A percentile compares a stretch with the other conserved stretches of the same genome.
Conservation (phyloP, 2,329 filamentous ascomycete species). For the Fusarium nodosum region DNA sequence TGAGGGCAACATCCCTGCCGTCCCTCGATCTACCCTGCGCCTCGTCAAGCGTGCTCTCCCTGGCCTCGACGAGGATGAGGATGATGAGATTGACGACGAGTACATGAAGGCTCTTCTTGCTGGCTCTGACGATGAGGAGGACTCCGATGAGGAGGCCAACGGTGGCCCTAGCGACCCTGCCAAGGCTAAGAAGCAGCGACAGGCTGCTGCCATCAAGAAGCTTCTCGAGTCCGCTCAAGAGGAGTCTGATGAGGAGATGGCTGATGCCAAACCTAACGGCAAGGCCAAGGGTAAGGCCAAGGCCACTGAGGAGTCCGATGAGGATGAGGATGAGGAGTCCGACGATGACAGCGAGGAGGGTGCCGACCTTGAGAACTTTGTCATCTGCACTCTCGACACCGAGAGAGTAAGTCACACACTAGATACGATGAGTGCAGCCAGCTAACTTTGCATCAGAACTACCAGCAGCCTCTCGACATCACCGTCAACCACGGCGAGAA, state of each 20-base stretch:
- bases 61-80: constrained; percentile 69
- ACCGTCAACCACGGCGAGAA: constrained; percentile 89
- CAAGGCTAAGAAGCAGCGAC: constrained; percentile 89
- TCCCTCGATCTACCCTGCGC: constrained; percentile 88
- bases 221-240: constrained; percentile 77
- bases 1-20: constrained; percentile 70
- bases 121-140: constrained; percentile 63
- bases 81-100: constrained; percentile 77
- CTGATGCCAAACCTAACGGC: constrained; percentile 73
- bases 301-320: constrained; percentile 72
- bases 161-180: constrained; percentile 91
- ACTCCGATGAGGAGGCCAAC: constrained; percentile 75
- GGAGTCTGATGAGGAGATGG: constrained; percentile 79
- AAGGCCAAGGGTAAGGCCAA: constrained; percentile 79
- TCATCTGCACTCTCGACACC: constrained; percentile 95
- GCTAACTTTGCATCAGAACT: constrained; percentile 68
- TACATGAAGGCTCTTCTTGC: constrained; percentile 69
- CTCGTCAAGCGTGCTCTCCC: constrained; percentile 80
- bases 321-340: constrained; percentile 71
- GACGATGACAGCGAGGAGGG: constrained; percentile 74
- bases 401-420: constrained; percentile 75
- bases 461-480: constrained; percentile 95
- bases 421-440: neutral
- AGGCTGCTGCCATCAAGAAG: constrained; percentile 81
- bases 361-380: constrained; percentile 85